These are phyloP conservation scores for Drechmeria coniospora DNA, from an alignment of 2,329 filamentous ascomycete species.

Conservation along the genomic window DNA sequence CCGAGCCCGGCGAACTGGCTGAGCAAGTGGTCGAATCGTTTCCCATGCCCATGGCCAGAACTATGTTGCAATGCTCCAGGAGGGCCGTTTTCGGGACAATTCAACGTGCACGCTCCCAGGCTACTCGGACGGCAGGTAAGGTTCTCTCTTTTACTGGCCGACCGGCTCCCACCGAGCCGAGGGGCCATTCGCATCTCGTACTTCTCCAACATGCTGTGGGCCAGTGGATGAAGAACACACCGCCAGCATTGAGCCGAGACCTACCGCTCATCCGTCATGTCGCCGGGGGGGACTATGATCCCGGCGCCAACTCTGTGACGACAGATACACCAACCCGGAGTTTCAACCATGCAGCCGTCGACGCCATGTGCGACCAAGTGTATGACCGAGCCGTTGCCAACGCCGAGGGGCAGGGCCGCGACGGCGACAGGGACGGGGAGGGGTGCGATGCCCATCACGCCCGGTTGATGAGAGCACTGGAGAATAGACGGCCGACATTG, in stretches of 20 bases:
- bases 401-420: constrained; percentile 7
- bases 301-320: too few species aligned
- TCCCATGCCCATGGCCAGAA: not conserved
- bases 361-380: constrained; percentile 1
- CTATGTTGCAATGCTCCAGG: not conserved
- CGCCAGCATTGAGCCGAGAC: not conserved
- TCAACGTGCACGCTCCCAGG: too few species aligned
- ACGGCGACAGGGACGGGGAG: too few species aligned
- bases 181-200: too few species aligned
- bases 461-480: too few species aligned
- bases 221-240: not conserved
- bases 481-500: too few species aligned
- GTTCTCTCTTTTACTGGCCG: too few species aligned
- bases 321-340: too few species aligned
- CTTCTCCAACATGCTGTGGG: not conserved
- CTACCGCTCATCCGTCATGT: not conserved
- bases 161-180: too few species aligned
- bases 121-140: too few species aligned
- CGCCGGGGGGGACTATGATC: not conserved
- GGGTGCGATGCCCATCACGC: too few species aligned
- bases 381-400: not conserved
- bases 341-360: not conserved
- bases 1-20: not conserved
- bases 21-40: not conserved
- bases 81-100: not conserved